Evolutionary conservation across 2,329 filamentous ascomycete genomes (phyloP).

Genomic region (Aspergillus ochraceus): DNA sequence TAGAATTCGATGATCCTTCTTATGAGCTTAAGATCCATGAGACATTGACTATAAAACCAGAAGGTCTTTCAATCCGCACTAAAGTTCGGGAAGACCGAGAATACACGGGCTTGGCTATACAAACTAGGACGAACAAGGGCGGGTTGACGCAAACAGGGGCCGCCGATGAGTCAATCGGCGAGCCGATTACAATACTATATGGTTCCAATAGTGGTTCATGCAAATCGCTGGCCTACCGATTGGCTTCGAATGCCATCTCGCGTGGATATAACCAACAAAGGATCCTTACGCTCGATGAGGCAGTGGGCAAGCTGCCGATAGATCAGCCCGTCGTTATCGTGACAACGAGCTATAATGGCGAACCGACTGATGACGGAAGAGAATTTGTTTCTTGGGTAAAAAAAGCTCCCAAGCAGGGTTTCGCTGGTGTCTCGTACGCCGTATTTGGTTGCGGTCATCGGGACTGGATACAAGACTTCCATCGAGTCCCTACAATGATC

Average conservation of each 20-base stretch:
- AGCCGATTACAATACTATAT: constrained; percentile 63
- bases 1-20: constrained; percentile 60
- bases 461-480: not conserved
- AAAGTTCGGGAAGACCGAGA: constrained; percentile 48
- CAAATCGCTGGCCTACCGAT: constrained; percentile 64
- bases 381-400: constrained; percentile 67
- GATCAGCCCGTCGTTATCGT: constrained; percentile 65
- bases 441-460: constrained; percentile 68
- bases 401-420: constrained; percentile 36
- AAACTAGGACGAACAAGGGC: not conserved
- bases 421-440: constrained; percentile 62
- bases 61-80: constrained; percentile 63
- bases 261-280: constrained; percentile 53
- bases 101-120: not conserved
- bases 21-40: constrained; percentile 40
- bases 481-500: too few relatives aligned
- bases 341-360: constrained; percentile 71
- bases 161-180: not conserved
- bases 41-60: constrained; percentile 43
- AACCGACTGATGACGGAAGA: constrained; percentile 69
- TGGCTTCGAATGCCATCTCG: constrained; percentile 58
- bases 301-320: constrained; percentile 59
- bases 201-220: constrained; percentile 76
- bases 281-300: constrained; percentile 54
- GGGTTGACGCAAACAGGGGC: not conserved